A percentile compares a stretch with the other conserved stretches of the same genome.
These are phyloP conservation scores for Phytophthora meadii DNA, from an alignment of 352 stramenopile genomes.

Conservation along the genomic window DNA sequence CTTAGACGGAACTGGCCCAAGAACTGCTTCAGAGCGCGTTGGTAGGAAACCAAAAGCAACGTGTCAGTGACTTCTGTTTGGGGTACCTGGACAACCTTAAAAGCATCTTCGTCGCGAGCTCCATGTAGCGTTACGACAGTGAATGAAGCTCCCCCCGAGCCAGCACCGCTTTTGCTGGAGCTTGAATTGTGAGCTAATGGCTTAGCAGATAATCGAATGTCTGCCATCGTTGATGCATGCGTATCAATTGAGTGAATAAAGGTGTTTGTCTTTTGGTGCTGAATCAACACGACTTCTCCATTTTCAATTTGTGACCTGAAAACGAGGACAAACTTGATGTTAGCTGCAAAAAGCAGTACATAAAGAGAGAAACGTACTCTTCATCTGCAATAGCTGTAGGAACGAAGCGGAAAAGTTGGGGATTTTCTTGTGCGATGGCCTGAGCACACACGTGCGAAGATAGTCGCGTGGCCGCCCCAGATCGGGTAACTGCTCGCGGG, in stretches of 20 bases:
- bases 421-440: constrained; percentile 45
- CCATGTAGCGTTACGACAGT: constrained; percentile 55
- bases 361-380: constrained; percentile 42
- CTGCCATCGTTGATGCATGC: constrained; percentile 66
- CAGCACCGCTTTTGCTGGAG: constrained; percentile 23
- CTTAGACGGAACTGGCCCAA: constrained; percentile 40
- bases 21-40: constrained; percentile 48
- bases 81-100: constrained; percentile 61
- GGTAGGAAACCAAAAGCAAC: constrained; percentile 69
- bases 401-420: constrained; percentile 65
- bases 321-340: constrained; percentile 1
- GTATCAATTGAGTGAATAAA: constrained; percentile 78
- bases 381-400: constrained; percentile 61
- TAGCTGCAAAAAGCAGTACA: background rate
- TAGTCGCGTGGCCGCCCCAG: constrained; percentile 7
- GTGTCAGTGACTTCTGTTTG: constrained; percentile 63
- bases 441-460: constrained; percentile 38
- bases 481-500: constrained; percentile 20
- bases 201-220: constrained; percentile 71
- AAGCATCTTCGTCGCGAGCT: constrained; percentile 73
- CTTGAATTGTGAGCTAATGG: constrained; percentile 43
- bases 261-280: constrained; percentile 52
- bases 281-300: constrained; percentile 63
- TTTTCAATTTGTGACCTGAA: constrained; percentile 54
- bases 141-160: constrained; percentile 40